Evolutionary conservation across 208 protist species (phyloP).

Genomic region (Trypanosoma avium): DNA sequence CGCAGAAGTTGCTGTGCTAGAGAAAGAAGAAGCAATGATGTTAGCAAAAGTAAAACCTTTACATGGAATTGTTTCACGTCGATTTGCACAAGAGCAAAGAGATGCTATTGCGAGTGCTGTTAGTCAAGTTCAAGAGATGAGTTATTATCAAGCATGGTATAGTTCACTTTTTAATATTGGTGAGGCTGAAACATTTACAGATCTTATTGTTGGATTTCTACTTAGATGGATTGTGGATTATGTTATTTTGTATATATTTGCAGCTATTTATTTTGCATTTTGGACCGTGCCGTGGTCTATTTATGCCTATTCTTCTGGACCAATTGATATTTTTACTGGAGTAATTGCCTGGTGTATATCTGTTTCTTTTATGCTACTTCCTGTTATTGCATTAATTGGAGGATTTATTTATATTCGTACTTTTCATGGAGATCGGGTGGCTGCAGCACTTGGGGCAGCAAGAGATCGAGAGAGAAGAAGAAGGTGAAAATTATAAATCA

Average conservation of each 20-base stretch:
- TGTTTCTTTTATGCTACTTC: constrained; percentile 63
- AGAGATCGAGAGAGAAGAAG: constrained; percentile 8
- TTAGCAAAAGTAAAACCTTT: constrained; percentile 82
- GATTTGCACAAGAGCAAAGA: constrained; percentile 81
- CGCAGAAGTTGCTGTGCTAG: constrained; percentile 46
- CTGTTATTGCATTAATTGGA: constrained; percentile 47
- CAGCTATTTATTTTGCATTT: constrained; percentile 79
- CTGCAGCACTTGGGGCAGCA: constrained; percentile 28
- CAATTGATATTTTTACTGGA: constrained; percentile 56
- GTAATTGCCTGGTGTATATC: constrained; percentile 54
- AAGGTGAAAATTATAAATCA: neutral
- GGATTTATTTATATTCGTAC: constrained; percentile 37
- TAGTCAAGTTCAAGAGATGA: constrained; percentile 51
- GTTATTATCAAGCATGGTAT: constrained; percentile 88
- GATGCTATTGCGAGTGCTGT: constrained; percentile 56
- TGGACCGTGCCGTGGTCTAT: constrained; percentile 76
- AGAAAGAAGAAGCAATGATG: constrained; percentile 67
- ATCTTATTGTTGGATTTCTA: constrained; percentile 83
- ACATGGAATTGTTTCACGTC: constrained; percentile 75
- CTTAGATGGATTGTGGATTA: constrained; percentile 78
- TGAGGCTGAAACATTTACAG: constrained; percentile 69
- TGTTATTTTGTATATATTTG: constrained; percentile 82
- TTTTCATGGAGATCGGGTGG: constrained; percentile 35
- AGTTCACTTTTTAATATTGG: constrained; percentile 63
- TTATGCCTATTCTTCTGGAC: constrained; percentile 70